phyloP scores from a whole-genome alignment of 2,329 filamentous ascomycete genomes.

The Trichoderma semiorbis region DNA sequence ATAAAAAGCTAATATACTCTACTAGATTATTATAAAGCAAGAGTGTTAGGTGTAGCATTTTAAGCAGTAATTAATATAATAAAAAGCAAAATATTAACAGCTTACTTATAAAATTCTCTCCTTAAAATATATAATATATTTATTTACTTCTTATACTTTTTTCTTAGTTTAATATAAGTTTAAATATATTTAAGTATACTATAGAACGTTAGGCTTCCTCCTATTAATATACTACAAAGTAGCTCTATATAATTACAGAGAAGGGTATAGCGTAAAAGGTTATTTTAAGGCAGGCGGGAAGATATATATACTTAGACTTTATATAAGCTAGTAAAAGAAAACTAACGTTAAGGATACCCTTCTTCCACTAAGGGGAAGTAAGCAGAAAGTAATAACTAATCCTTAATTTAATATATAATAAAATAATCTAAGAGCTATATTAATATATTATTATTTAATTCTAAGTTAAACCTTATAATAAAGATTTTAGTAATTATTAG shows the following conservation, averaged over 20 bases:
- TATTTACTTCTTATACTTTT: not conserved
- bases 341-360: not conserved
- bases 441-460: no score
- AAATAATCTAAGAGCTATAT: not conserved
- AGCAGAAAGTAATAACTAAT: not conserved
- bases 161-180: not conserved
- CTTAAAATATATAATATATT: not conserved
- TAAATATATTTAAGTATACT: not conserved
- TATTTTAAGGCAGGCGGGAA: no score
- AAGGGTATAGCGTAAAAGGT: not conserved
- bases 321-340: not conserved
- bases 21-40: not conserved
- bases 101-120: not conserved
- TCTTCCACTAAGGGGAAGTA: not conserved
- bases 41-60: not conserved
- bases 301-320: not conserved
- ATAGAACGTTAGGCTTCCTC: not conserved
- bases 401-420: not conserved
- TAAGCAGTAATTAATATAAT: not conserved
- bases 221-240: not conserved
- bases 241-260: not conserved
- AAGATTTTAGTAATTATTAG: not conserved
- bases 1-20: not conserved
- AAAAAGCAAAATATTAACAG: not conserved
- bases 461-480: not conserved